phyloP scores from a whole-genome alignment of 768 basidiomycete genomes.

The Suillus americanus region DNA sequence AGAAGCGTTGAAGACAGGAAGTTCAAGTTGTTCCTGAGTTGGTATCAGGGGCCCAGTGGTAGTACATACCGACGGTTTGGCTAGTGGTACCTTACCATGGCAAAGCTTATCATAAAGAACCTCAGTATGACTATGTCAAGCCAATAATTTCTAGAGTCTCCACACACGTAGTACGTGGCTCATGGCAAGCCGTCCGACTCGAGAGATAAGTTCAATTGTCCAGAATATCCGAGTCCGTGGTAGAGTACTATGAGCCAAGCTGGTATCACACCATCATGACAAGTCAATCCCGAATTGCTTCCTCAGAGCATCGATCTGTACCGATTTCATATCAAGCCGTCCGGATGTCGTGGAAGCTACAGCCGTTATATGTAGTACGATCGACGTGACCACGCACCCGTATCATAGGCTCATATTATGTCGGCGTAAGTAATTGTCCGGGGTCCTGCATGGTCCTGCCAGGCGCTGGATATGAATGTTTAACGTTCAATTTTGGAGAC shows the following conservation, averaged over 20 bases:
- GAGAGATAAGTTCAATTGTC: neutral
- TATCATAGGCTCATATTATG: too few relatives aligned
- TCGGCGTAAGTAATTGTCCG: too few relatives aligned
- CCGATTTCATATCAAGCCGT: neutral
- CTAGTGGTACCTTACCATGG: neutral
- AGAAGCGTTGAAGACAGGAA: neutral
- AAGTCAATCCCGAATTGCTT: neutral
- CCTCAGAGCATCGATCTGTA: neutral
- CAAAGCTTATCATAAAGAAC: neutral
- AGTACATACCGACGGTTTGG: neutral
- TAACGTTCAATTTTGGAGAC: neutral
- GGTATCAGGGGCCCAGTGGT: neutral
- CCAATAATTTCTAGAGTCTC: neutral
- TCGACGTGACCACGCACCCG: neutral
- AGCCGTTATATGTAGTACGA: neutral
- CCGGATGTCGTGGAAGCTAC: conserved; percentile 1
- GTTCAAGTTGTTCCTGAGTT: neutral
- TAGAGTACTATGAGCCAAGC: neutral
- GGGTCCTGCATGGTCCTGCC: too few relatives aligned
- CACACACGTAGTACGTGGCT: neutral
- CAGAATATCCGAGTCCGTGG: neutral
- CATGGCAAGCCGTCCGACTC: neutral
- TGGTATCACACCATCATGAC: neutral
- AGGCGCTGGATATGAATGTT: neutral
- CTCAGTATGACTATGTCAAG: neutral